A percentile compares a stretch with the other conserved stretches of the same genome.
Evolutionary conservation across 257 asterid genomes (phyloP).

Genomic region (Parsonsia alboflavescens): DNA sequence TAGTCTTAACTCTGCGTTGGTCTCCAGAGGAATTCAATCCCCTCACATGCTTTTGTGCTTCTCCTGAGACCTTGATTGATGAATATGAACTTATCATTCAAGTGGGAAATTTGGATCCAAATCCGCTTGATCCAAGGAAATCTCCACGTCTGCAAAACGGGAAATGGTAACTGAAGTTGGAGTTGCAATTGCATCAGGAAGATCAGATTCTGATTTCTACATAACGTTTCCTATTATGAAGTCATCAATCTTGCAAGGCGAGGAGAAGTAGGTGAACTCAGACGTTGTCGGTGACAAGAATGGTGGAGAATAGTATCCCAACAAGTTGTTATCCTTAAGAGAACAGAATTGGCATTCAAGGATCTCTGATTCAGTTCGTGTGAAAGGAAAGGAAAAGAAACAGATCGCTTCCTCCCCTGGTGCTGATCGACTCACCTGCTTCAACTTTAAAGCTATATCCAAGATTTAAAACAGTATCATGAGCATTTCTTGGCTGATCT

Average conservation of each 20-base stretch:
- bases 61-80: background rate
- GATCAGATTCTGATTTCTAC: slow-evolving; percentile 36
- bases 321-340: background rate
- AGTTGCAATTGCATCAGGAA: slow-evolving; percentile 45
- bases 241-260: slow-evolving; percentile 28
- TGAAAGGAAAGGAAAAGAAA: slow-evolving; percentile 38
- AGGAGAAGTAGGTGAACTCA: slow-evolving; percentile 39
- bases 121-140: slow-evolving; percentile 30
- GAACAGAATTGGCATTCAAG: slow-evolving; percentile 24
- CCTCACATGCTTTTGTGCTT: background rate
- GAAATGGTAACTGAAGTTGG: slow-evolving; percentile 37
- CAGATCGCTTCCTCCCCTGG: slow-evolving; percentile 23
- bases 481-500: slow-evolving; percentile 12
- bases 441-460: slow-evolving; percentile 28
- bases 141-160: slow-evolving; percentile 33
- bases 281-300: slow-evolving; percentile 43
- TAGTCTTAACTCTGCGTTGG: background rate
- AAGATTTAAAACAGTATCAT: slow-evolving; percentile 4
- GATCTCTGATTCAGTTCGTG: slow-evolving; percentile 33
- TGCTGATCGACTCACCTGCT: slow-evolving; percentile 9
- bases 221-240: slow-evolving; percentile 25
- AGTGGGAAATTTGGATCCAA: slow-evolving; percentile 30
- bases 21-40: background rate
- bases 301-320: slow-evolving; percentile 25
- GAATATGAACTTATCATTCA: slow-evolving; percentile 3